Conservation (phyloP, 768 basidiomycete species). For the Suillus paluster region DNA sequence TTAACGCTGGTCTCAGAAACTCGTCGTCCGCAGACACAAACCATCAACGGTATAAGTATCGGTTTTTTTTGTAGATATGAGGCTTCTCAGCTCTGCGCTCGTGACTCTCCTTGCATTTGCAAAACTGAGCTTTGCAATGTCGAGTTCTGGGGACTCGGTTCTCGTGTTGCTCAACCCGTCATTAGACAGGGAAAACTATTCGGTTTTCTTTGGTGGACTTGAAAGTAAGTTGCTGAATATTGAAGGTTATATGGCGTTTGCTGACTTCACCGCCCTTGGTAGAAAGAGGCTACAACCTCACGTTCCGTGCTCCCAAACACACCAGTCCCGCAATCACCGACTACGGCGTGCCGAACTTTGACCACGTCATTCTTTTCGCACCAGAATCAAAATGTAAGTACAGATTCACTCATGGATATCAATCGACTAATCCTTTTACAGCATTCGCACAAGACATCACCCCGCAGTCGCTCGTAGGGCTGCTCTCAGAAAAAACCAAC, state of each 20-base stretch:
- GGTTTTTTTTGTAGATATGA: conserved; percentile 24
- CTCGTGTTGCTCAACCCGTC: conserved; percentile 83
- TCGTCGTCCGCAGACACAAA: too few relatives aligned
- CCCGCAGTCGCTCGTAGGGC: conserved; percentile 77
- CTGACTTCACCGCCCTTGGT: conserved; percentile 1
- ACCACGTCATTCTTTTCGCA: conserved; percentile 86
- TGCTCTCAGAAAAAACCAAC: conserved; percentile 76
- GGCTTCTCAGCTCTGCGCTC: conserved; percentile 28
- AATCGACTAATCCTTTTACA: conserved; percentile 30
- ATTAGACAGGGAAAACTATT: conserved; percentile 70
- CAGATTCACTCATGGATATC: neutral
- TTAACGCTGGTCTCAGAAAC: neutral
- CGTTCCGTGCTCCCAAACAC: conserved; percentile 84
- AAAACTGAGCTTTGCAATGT: conserved; percentile 49
- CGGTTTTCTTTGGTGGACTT: conserved; percentile 80
- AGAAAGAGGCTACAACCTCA: conserved; percentile 87
- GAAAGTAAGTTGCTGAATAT: conserved; percentile 55
- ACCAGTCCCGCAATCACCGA: conserved; percentile 65
- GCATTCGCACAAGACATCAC: conserved; percentile 76
- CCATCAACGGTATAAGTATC: conserved; percentile 1
- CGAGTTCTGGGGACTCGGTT: conserved; percentile 82
- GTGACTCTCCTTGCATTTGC: conserved; percentile 35
- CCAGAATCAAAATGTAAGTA: conserved; percentile 81
- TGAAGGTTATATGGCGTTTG: neutral
- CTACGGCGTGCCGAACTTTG: conserved; percentile 75